phyloP scores from a whole-genome alignment of 2,329 filamentous ascomycete genomes.

The Periconia digitata region DNA sequence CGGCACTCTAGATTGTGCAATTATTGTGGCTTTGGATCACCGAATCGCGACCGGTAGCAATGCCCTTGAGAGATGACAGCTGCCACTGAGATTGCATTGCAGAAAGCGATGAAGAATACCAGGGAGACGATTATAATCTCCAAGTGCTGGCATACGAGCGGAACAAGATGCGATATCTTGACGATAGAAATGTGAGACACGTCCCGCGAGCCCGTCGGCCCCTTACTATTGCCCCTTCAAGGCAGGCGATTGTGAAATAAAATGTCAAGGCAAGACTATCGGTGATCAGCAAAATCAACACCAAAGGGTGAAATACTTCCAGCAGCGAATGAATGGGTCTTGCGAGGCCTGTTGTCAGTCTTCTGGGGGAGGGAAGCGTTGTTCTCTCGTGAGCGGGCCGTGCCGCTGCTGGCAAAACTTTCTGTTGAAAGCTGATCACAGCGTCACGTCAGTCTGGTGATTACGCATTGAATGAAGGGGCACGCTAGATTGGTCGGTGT shows the following conservation, averaged over 20 bases:
- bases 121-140: slow-evolving; percentile 1
- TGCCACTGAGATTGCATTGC: slow-evolving; percentile 16
- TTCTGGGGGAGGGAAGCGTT: too few species aligned
- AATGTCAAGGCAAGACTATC: too few species aligned
- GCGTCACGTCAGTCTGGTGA: slow-evolving; percentile 27
- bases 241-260: slow-evolving; percentile 2
- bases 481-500: slow-evolving; percentile 27
- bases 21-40: slow-evolving; percentile 8
- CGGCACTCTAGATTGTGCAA: slow-evolving; percentile 7
- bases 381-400: slow-evolving; percentile 17
- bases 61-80: slow-evolving; percentile 21
- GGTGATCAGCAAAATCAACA: not conserved
- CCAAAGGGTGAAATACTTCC: too few species aligned
- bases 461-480: slow-evolving; percentile 23
- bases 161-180: slow-evolving; percentile 5
- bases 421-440: slow-evolving; percentile 22
- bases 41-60: slow-evolving; percentile 8
- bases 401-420: slow-evolving; percentile 32
- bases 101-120: slow-evolving; percentile 5
- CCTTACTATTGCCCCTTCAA: slow-evolving; percentile 6
- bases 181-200: slow-evolving; percentile 6
- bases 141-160: slow-evolving; percentile 7
- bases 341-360: too few species aligned
- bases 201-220: slow-evolving; percentile 10
- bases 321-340: too few species aligned